phyloP scores from a whole-genome alignment of 202 grass and related monocot species.

The Schoenoplectus triqueter region DNA sequence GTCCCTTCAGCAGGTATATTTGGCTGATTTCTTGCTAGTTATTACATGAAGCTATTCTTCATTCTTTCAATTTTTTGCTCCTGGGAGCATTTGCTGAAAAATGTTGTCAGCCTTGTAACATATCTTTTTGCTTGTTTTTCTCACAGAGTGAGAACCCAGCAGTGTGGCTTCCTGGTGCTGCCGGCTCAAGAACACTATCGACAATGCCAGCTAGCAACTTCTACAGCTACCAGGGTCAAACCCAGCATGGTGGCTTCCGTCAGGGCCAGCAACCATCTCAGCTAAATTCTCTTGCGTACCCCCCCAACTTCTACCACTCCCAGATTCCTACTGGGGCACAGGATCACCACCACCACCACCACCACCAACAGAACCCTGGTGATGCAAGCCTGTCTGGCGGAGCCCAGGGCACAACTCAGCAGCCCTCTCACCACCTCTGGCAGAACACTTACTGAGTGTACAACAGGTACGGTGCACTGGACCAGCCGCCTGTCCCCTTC shows the following conservation, averaged over 20 bases:
- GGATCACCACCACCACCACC: constrained; percentile 51
- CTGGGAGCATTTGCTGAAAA: not conserved
- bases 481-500: constrained; percentile 1
- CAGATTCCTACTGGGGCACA: constrained; percentile 59
- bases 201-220: constrained; percentile 60
- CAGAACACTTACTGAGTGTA: constrained; percentile 76
- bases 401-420: constrained; percentile 40
- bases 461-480: not conserved
- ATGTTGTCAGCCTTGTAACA: not conserved
- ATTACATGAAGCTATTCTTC: constrained; percentile 6
- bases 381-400: constrained; percentile 66
- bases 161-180: constrained; percentile 79
- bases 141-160: constrained; percentile 79
- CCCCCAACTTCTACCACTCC: constrained; percentile 60
- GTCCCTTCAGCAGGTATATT: constrained; percentile 78
- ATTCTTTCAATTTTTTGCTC: not conserved
- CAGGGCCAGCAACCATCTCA: constrained; percentile 75
- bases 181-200: constrained; percentile 75
- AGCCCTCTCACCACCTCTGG: constrained; percentile 80
- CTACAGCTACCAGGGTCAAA: constrained; percentile 82
- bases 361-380: constrained; percentile 59
- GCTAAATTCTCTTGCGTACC: constrained; percentile 70
- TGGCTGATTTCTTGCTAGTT: not conserved
- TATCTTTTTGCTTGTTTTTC: constrained; percentile 32
- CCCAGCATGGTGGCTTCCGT: constrained; percentile 70